Evolutionary conservation across 306 rosid species (phyloP), one percentile per base, ranked within the genome.

Genomic region (Ammopiptanthus mongolicus): DNA sequence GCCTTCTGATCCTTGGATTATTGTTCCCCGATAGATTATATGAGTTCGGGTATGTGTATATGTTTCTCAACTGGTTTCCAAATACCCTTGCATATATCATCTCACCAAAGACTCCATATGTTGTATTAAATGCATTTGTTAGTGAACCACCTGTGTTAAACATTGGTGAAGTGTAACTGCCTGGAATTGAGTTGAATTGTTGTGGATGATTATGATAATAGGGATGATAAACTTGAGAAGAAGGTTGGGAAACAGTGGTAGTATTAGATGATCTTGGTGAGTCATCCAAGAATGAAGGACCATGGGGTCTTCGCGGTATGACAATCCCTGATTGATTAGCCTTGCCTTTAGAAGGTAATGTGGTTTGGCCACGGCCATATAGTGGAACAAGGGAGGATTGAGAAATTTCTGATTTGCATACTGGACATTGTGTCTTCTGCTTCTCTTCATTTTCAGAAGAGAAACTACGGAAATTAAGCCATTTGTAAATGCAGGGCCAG

Each of bases 401-500:
- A 13, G 95, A 88, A 5, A 95, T 86, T 37, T 91, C 83, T 47
- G 97, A 82, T 85, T 95, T 95, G 87, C 98, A 95, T 2, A 95
- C 97, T 3, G 98, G 96, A 79, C 98, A 95, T 3, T 64, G 88
- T 17, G 78, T 81, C 48, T 39, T 81, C 64, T 36, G 79, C 56
- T 53, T 81, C 10, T 84, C 85, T 65, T 66, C 75, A 51, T 52
- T 15, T 63, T 79, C 86, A 6, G 79, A 18, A 28, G 87, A 56
- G 15, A n/a, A 7, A 25, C n/a, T 61, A 53, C 73, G 81, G 76
- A 59, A 84, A 36, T 82, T 82, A 48, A 91, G 87, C 98, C 98
- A 95, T 71, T 87, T 88, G 85, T 91, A 95, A 15, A 95, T 80
- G 91, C 98, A 95, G 28, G 97, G 93, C 98, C 98, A 95, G 90